phyloP scores from a whole-genome alignment of 257 asterid species.

The Salvia rosmarinus region DNA sequence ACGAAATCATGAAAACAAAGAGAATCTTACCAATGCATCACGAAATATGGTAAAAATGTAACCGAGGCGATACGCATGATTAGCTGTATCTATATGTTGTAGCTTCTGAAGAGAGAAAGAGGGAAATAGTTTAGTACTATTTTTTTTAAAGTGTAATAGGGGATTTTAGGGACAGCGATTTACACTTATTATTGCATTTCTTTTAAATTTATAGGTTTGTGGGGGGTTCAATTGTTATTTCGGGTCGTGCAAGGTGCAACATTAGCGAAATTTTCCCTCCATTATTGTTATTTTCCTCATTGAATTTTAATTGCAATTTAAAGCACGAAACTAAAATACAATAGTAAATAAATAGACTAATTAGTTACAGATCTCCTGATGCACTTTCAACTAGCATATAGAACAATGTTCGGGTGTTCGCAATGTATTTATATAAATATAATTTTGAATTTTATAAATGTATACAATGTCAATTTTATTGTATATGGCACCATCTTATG shows the following conservation, averaged over 20 bases:
- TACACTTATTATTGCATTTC: conserved; percentile 30
- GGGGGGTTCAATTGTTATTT: conserved; percentile 35
- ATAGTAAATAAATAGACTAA: too few species aligned
- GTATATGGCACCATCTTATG: too few species aligned
- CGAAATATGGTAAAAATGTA: conserved; percentile 19
- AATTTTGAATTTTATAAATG: too few species aligned
- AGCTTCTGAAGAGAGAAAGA: conserved; percentile 38
- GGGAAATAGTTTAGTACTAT: conserved; percentile 39
- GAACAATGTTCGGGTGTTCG: too few species aligned
- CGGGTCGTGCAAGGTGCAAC: neutral
- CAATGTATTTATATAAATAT: too few species aligned
- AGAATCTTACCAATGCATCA: conserved; percentile 44
- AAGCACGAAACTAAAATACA: too few species aligned
- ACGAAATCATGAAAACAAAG: conserved; percentile 12
- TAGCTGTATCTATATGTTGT: conserved; percentile 40
- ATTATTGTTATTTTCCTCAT: conserved; percentile 37
- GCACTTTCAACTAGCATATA: too few species aligned
- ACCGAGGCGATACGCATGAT: conserved; percentile 41
- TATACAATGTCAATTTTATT: too few species aligned
- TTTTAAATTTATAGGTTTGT: neutral
- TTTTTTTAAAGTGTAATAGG: conserved; percentile 30
- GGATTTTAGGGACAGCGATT: conserved; percentile 40
- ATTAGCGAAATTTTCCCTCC: conserved; percentile 49
- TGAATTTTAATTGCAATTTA: too few species aligned
- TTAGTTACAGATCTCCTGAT: too few species aligned